phyloP scores from a whole-genome alignment of 2,329 filamentous ascomycete species.

The Fusarium continuum region DNA sequence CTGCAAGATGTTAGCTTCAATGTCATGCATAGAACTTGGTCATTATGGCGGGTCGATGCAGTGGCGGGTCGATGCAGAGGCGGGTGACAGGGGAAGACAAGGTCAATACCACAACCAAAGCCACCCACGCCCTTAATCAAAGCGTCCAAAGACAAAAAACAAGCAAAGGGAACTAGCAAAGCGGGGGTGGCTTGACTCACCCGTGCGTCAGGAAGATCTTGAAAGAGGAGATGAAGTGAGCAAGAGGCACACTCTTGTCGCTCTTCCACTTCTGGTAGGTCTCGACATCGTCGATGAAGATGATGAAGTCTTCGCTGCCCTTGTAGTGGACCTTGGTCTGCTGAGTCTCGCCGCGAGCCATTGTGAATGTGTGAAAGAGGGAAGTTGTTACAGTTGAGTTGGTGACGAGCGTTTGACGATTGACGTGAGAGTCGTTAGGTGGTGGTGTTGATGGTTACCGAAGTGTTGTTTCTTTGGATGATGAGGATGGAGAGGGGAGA shows the following conservation, averaged over 20 bases:
- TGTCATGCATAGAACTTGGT: background rate
- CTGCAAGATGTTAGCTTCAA: constrained; percentile 55
- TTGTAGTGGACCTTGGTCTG: constrained; percentile 87
- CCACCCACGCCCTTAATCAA: background rate
- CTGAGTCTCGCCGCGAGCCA: constrained; percentile 76
- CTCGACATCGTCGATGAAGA: constrained; percentile 68
- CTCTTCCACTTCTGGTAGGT: constrained; percentile 82
- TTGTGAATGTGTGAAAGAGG: constrained; percentile 52
- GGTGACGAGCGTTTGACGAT: constrained; percentile 14
- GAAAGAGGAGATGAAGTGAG: constrained; percentile 87
- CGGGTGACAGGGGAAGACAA: background rate
- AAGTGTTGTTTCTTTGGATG: constrained; percentile 18
- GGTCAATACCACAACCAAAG: background rate
- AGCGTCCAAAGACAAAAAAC: background rate
- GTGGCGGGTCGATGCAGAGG: background rate
- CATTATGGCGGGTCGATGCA: background rate
- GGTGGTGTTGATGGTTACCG: background rate
- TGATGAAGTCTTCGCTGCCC: constrained; percentile 71
- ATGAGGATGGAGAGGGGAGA: constrained; percentile 21
- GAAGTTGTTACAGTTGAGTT: constrained; percentile 19
- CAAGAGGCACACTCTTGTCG: constrained; percentile 80
- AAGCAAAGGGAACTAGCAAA: background rate
- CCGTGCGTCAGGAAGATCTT: constrained; percentile 91
- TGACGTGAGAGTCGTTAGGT: constrained; percentile 1
- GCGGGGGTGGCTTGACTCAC: constrained; percentile 63